Percentiles rank a stretch among this genome's conserved stretches.
phyloP scores from a whole-genome alignment of 441 rosid genomes.

The Gossypium schwendimanii region DNA sequence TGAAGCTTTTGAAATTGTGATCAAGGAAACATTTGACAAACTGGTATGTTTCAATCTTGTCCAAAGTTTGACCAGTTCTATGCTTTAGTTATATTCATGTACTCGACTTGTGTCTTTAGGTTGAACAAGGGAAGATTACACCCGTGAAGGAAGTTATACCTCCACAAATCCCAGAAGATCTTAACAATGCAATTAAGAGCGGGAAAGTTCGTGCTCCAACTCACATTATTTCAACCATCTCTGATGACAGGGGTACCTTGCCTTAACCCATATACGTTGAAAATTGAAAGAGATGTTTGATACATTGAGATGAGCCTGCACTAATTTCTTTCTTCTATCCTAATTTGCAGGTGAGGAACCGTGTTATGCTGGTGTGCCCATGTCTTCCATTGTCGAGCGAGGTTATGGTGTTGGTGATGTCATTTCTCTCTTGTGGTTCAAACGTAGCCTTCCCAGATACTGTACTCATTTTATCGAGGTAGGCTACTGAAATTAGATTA shows the following conservation, averaged over 20 bases:
- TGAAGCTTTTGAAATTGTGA: conserved; percentile 67
- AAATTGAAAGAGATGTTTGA: not conserved
- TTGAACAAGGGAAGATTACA: conserved; percentile 62
- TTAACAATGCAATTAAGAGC: conserved; percentile 76
- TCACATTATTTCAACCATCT: conserved; percentile 89
- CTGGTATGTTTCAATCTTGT: conserved; percentile 45
- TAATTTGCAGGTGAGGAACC: conserved; percentile 77
- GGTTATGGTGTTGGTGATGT: conserved; percentile 94
- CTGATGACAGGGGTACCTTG: conserved; percentile 77
- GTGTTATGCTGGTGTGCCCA: conserved; percentile 91
- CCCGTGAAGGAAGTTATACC: conserved; percentile 74
- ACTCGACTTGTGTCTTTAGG: conserved; percentile 29
- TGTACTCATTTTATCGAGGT: conserved; percentile 90
- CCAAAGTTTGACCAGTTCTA: not conserved
- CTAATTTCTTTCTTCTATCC: not conserved
- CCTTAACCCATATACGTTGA: not conserved
- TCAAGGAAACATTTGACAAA: conserved; percentile 80
- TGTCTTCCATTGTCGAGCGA: conserved; percentile 85
- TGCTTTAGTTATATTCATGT: conserved; percentile 7
- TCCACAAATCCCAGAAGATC: conserved; percentile 95
- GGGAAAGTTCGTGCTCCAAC: conserved; percentile 97
- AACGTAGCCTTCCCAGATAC: conserved; percentile 92
- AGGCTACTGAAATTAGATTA: conserved; percentile 4
- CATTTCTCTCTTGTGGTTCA: conserved; percentile 91
- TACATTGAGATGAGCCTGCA: conserved; percentile 5